Evolutionary conservation across 805 yeast species (phyloP).

Genomic region (Nakazawaea ishiwadae): DNA sequence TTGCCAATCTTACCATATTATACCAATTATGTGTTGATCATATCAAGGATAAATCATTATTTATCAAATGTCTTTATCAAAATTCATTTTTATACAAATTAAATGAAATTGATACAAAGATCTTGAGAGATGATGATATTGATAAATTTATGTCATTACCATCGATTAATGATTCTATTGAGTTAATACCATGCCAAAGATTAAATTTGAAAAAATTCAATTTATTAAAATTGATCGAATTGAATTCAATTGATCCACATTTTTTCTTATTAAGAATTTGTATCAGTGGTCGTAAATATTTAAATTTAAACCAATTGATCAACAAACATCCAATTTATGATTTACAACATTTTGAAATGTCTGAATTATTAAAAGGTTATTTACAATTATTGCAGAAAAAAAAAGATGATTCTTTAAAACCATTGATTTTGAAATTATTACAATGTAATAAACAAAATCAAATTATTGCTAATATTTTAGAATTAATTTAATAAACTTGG

Average conservation of each 20-base stretch:
- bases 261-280: conserved; percentile 3
- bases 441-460: background rate
- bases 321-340: conserved; percentile 1
- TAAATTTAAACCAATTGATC: background rate
- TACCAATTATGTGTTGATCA: conserved; percentile 37
- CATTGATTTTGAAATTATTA: conserved; percentile 1
- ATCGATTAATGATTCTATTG: background rate
- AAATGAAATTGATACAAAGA: conserved; percentile 46
- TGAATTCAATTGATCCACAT: background rate
- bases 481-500: background rate
- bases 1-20: conserved; percentile 37
- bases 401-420: background rate
- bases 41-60: conserved; percentile 22
- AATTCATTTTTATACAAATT: conserved; percentile 56
- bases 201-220: conserved; percentile 3
- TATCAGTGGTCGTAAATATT: background rate
- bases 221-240: background rate
- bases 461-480: conserved; percentile 14
- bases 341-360: conserved; percentile 1
- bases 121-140: background rate
- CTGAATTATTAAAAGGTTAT: conserved; percentile 1
- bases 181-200: background rate
- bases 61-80: conserved; percentile 38
- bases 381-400: background rate
- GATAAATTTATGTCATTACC: conserved; percentile 12